phyloP scores from a whole-genome alignment of 2,329 filamentous ascomycete species.

The Pleomassaria siparia region DNA sequence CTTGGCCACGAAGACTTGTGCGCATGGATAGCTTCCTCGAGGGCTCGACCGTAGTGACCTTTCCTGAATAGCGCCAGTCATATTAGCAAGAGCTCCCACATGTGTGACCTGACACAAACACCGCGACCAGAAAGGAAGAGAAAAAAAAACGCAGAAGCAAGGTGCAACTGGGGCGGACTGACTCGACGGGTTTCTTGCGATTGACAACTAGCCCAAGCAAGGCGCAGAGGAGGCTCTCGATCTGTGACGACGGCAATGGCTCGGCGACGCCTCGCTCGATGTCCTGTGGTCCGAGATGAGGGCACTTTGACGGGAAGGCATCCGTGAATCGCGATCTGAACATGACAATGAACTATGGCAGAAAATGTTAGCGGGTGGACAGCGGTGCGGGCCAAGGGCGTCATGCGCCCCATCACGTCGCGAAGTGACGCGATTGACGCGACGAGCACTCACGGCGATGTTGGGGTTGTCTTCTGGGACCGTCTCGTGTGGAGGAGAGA shows the following conservation, averaged over 20 bases:
- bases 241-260: slow-evolving; percentile 75
- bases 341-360: slow-evolving; percentile 87
- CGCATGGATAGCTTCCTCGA: slow-evolving; percentile 87
- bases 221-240: slow-evolving; percentile 86
- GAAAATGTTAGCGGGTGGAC: slow-evolving; percentile 33
- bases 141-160: slow-evolving; percentile 11
- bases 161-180: slow-evolving; percentile 48
- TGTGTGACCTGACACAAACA: slow-evolving; percentile 4
- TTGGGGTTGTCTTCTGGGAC: slow-evolving; percentile 87
- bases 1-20: slow-evolving; percentile 87
- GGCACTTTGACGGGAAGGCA: slow-evolving; percentile 80
- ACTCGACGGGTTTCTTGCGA: slow-evolving; percentile 99
- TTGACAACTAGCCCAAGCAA: slow-evolving; percentile 86
- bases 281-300: slow-evolving; percentile 93
- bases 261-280: slow-evolving; percentile 85
- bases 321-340: slow-evolving; percentile 93
- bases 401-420: slow-evolving; percentile 22
- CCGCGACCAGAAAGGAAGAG: slow-evolving; percentile 26
- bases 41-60: slow-evolving; percentile 86
- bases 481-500: slow-evolving; percentile 88
- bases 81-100: slow-evolving; percentile 31
- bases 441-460: slow-evolving; percentile 74
- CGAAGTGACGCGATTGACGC: slow-evolving; percentile 42
- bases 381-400: slow-evolving; percentile 27
- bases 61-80: slow-evolving; percentile 58